Evolutionary conservation across 2,329 filamentous ascomycete species (phyloP).

Genomic region (Epichloe sylvatica): DNA sequence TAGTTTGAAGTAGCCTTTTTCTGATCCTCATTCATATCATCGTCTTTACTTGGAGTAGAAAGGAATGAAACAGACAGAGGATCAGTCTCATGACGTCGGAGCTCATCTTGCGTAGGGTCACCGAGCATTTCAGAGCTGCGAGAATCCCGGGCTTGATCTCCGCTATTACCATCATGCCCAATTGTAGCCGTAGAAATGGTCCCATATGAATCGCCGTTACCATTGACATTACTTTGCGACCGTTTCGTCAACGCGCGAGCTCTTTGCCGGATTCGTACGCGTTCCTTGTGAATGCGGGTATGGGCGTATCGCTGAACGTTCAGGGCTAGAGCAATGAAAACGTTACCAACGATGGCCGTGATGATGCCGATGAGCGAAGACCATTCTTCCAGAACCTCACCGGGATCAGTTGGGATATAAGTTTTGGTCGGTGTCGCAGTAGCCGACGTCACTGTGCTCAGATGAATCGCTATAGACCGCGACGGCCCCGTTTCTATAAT

Average conservation of each 20-base stretch:
- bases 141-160: constrained; percentile 10
- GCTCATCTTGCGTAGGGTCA: constrained; percentile 6
- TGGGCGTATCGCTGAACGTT: constrained; percentile 97
- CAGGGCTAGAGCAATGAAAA: constrained; percentile 86
- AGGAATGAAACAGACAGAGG: constrained; percentile 38
- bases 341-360: constrained; percentile 82
- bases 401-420: constrained; percentile 19
- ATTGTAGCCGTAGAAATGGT: constrained; percentile 14
- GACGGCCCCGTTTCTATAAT: neutral
- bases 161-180: constrained; percentile 7
- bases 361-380: constrained; percentile 90
- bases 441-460: neutral
- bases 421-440: constrained; percentile 5
- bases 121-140: constrained; percentile 23
- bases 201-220: constrained; percentile 20
- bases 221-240: constrained; percentile 18
- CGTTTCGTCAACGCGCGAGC: constrained; percentile 40
- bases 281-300: constrained; percentile 63
- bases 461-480: neutral
- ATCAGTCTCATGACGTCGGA: constrained; percentile 29
- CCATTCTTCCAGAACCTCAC: constrained; percentile 53
- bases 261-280: constrained; percentile 40
- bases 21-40: constrained; percentile 14
- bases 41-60: constrained; percentile 20
- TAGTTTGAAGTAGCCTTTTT: constrained; percentile 50